Base-by-base conservation (phyloP, 1,284 basidiomycete genomes). In the Termitomyces sp. region DNA sequence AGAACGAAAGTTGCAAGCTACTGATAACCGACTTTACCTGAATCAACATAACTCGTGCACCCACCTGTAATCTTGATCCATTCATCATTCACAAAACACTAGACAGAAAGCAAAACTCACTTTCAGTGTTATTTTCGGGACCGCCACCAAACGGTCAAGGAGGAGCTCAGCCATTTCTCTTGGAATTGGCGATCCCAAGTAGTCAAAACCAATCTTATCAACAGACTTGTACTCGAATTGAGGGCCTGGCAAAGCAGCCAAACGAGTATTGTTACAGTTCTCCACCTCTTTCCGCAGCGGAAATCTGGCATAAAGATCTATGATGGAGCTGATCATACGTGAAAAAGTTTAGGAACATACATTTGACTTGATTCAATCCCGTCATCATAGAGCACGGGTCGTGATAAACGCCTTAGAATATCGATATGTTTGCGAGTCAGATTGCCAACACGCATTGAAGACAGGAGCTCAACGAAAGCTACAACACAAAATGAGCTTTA, bases 401-500 rank as follows among this genome's bases (percentile, higher is more conserved):
- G 76, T 4, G 77, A 73, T 5, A 94, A 73, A 1, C 69, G 64
- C 50, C 71, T 74, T 69, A 94, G 86, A 43, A 73, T 76, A 10
- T 66, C 52, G 56, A 89, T 80, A 3, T 90, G 89, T 6, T 69
- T 64, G 3, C 66, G 57, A 1, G 79, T 74, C 38, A 94, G 68
- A 2, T 64, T 66, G 2, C 92, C 92, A 54, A 84, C 84, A 15
- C 92, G 83, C 87, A 94, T 92, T 64, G 93, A 87, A 64, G 92
- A 91, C 53, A 95, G 76, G 79, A 95, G 92, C 64, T 86, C 77
- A 51, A 95, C 79, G 67, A 95, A 94, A 19, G 77, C 91, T 92
- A 63, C 31, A 42, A n/a, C 21, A 31, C 24, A 26, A 45, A 4
- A 30, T 58, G 19, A 38, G 9, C 54, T 54, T 31, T 42, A 53